Base-by-base conservation (phyloP, 2,329 filamentous ascomycete genomes). In the Xenosphaeropsis pyriputrescens region DNA sequence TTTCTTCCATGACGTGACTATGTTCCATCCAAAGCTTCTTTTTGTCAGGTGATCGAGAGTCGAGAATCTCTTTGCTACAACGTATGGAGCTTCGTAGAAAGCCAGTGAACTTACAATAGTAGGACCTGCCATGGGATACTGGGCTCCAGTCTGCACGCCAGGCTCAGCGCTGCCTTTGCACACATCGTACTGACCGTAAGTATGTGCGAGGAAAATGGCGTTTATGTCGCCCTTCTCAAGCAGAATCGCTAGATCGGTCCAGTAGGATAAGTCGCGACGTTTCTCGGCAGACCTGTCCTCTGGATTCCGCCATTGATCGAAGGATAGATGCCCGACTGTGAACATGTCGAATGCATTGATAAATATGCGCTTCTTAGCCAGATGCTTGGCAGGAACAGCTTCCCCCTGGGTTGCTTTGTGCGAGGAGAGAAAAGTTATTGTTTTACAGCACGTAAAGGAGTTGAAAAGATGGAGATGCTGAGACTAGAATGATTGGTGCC, bases 1-100 rank as follows among this genome's bases (percentile, higher is more conserved):
- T 15, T 32, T 6, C 30, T 32, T 15, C 30, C n/a, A 18, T 18
- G 18, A 22, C n/a, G 17, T 29, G 5, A 30, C 58, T 26, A 26
- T 26, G 22, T 26, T 26, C 22, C 22, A 26, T 26, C 22, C 22
- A 26, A 26, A 26, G 8, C 75, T 62, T 26, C 75, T 74, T 35
- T 70, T 71, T 1, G 72, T 72, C 6, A 80, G 56, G 51, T 81
- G 77, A 49, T 82, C 78, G 0, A 80, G 59, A 0, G 77, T 81
- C 3, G 69, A 74, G 6, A 81, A 53, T 15, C 75, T 58, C n/a
- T 77, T 54, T 0, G 77, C 77, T 8, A 81, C 57, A 46, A 78
- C 70, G 47, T 79, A 82, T 0, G 78, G 77, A 50, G 75, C 67
- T 50, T 81, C 76, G 43, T 81, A 82, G 8, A 9, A 19, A 26